Evolutionary conservation across 805 yeast genomes (phyloP), one percentile per base, ranked within the genome.

Genomic region (Ogataea nakhonphanomensis): DNA sequence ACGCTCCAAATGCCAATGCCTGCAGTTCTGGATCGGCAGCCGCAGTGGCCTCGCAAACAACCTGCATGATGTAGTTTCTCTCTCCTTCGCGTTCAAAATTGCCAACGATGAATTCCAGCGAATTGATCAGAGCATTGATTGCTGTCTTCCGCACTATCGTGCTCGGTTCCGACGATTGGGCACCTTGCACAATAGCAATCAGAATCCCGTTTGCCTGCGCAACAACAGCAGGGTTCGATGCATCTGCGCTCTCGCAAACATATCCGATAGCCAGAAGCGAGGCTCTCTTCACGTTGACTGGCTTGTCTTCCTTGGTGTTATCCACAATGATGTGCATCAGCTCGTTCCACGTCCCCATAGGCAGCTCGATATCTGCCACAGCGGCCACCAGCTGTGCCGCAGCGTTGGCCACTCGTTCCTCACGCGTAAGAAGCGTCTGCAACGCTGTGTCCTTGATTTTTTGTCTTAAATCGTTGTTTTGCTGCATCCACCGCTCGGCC

Each of bases 31-130:
- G 66, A 57, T 83, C 84, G 25, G 76, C 74, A 15, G 95, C 85
- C 64, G 91, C 96, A n/a, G 99, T 90, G 12, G 97, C 96, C 66
- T 93, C 98, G 67, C 99, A 93, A 11, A 93, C 97, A 30, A 93
- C 97, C 70, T 89, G 96, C 99, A 93, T 93, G 62, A 93, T 85
- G 65, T 84, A 89, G 62, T 93, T 90, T 59, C 99, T 79, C 71
- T 93, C 99, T 45, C 93, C 95, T 59, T 91, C 98, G 44, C 84
- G 76, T 53, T 81, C 89, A 71, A 93, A 93, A 66, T 93, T 93
- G 56, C 73, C 75, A 46, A 84, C 79, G 65, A 93, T 88, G 63
- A 91, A 93, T 50, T 83, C 95, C 53, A 93, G 74, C 23, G 98
- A 89, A 66, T 84, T 85, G 31, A 85, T 95, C 46, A 93, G 75